Percentiles rank a stretch among this genome's conserved stretches.
phyloP scores from a whole-genome alignment of 345 rosid species.

The Eucalyptus marginata region DNA sequence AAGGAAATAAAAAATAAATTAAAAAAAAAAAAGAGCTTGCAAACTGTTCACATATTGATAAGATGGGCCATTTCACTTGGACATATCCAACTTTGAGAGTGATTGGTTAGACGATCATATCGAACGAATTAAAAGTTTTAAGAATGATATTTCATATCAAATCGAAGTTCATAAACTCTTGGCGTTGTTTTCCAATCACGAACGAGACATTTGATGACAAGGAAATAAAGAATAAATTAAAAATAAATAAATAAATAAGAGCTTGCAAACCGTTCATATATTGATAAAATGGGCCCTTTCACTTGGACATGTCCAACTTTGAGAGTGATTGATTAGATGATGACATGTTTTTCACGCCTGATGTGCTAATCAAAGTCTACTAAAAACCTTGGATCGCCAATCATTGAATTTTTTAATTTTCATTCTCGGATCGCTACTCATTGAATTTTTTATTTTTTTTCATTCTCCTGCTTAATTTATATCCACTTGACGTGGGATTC shows the following conservation, averaged over 20 bases:
- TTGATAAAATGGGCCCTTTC: not conserved
- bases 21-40: not conserved
- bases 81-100: not conserved
- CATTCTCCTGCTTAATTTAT: not conserved
- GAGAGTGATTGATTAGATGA: not conserved
- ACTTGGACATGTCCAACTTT: not conserved
- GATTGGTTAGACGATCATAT: not conserved
- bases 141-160: accelerated
- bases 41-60: not conserved
- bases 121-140: not conserved
- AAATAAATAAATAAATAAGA: not conserved
- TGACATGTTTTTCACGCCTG: not conserved
- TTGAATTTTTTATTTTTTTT: not conserved
- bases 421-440: not conserved
- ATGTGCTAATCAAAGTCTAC: not conserved
- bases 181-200: not conserved
- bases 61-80: not conserved
- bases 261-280: not conserved
- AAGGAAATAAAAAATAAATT: not conserved
- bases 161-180: not conserved
- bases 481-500: not conserved
- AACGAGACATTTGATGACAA: not conserved
- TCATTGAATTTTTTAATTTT: not conserved
- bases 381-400: not conserved
- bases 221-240: not conserved